A percentile compares a stretch with the other conserved stretches of the same genome.
Conservation (phyloP, 2,329 filamentous ascomycete genomes). For the Paraphoma sp. region DNA sequence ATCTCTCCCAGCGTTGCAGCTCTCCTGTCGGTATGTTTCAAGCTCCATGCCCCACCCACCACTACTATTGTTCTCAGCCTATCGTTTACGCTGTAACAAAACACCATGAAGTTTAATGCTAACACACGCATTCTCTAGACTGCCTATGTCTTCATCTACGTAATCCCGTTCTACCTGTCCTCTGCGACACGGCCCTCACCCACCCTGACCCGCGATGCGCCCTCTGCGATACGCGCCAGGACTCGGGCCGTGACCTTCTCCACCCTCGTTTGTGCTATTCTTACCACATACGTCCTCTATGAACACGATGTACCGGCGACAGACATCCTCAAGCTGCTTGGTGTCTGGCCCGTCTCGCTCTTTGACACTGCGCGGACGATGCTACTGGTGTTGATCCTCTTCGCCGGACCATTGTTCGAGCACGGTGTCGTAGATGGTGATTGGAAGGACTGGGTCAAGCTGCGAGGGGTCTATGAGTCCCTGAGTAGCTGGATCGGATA, state of each 20-base stretch:
- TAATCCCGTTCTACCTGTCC: slow-evolving; percentile 88
- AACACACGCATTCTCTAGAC: slow-evolving; percentile 58
- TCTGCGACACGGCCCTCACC: slow-evolving; percentile 79
- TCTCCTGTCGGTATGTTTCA: slow-evolving; percentile 49
- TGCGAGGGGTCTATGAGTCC: slow-evolving; percentile 61
- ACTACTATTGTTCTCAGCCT: slow-evolving; percentile 28
- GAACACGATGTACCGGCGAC: slow-evolving; percentile 58
- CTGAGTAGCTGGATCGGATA: slow-evolving; percentile 80
- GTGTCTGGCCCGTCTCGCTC: slow-evolving; percentile 78
- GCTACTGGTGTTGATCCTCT: slow-evolving; percentile 78
- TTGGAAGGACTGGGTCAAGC: slow-evolving; percentile 70
- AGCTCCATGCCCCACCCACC: slow-evolving; percentile 24
- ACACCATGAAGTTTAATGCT: slow-evolving; percentile 21
- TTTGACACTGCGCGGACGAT: slow-evolving; percentile 69
- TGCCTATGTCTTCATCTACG: slow-evolving; percentile 85
- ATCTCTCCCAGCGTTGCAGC: slow-evolving; percentile 44
- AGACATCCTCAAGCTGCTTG: slow-evolving; percentile 72
- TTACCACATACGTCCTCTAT: slow-evolving; percentile 72
- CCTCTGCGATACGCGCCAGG: slow-evolving; percentile 85
- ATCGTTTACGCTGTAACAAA: slow-evolving; percentile 20
- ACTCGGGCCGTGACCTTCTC: slow-evolving; percentile 81
- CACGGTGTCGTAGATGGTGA: slow-evolving; percentile 72
- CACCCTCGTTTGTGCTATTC: slow-evolving; percentile 70
- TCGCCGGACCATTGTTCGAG: slow-evolving; percentile 85
- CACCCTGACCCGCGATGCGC: slow-evolving; percentile 82